These are phyloP conservation scores for Coemansia sp. DNA, from an alignment of 192 early-diverging fungal species.

Conservation along the genomic window DNA sequence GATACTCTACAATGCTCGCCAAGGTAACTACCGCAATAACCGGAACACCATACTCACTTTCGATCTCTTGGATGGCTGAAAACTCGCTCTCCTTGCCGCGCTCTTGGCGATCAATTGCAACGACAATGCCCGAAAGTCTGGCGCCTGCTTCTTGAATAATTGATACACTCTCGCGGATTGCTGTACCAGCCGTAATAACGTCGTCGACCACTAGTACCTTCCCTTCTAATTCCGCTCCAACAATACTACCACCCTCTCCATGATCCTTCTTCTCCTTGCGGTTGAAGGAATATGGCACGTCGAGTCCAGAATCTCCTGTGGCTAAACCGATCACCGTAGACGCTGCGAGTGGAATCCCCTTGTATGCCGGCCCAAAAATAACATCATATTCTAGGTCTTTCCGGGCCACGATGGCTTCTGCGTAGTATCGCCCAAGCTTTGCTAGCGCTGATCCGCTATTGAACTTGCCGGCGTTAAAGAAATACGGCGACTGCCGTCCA, in stretches of 20 bases:
- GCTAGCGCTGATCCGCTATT: conserved; percentile 83
- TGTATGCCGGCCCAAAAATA: conserved; percentile 98
- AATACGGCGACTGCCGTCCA: conserved; percentile 95
- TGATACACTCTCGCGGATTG: conserved; percentile 87
- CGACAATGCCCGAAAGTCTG: conserved; percentile 76
- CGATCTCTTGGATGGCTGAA: conserved; percentile 92
- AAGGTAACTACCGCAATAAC: conserved; percentile 87
- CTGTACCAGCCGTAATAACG: conserved; percentile 98
- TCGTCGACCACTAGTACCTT: conserved; percentile 89
- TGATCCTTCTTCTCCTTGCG: conserved; percentile 99
- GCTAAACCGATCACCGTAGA: conserved; percentile 78
- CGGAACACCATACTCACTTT: conserved; percentile 73
- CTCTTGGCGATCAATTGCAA: conserved; percentile 94
- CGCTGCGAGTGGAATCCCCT: conserved; percentile 93
- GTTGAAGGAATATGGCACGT: conserved; percentile 91
- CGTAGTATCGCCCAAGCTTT: conserved; percentile 86
- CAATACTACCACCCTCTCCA: conserved; percentile 95
- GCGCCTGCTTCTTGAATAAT: conserved; percentile 78
- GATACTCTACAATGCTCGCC: conserved; percentile 83
- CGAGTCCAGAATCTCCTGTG: conserved; percentile 38
- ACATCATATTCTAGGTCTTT: conserved; percentile 73
- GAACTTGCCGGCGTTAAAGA: conserved; percentile 97
- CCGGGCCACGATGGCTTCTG: conserved; percentile 72
- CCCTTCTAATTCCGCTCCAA: conserved; percentile 79
- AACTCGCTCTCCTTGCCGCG: conserved; percentile 62